phyloP scores from a whole-genome alignment of 2,329 filamentous ascomycete species.

The Pseudocercospora crystallina region DNA sequence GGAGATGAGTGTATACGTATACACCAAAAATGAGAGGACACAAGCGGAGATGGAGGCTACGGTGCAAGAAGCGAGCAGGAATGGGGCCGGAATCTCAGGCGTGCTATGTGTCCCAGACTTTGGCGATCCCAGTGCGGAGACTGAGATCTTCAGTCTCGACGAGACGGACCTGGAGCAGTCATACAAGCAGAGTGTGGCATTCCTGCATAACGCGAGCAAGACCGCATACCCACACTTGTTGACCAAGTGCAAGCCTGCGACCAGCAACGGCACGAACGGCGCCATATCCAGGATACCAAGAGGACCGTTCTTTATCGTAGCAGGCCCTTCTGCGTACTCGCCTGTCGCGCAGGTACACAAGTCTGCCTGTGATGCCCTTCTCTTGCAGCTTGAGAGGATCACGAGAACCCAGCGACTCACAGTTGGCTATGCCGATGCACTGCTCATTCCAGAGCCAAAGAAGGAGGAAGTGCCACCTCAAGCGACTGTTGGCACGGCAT shows the following conservation, averaged over 20 bases:
- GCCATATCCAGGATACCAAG: constrained; percentile 7
- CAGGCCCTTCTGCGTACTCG: constrained; percentile 8
- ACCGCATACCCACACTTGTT: constrained; percentile 11
- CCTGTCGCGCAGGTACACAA: constrained; percentile 17
- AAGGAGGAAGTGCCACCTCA: constrained; percentile 8
- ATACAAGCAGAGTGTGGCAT: constrained; percentile 28
- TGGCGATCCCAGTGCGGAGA: constrained; percentile 1
- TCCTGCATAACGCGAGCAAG: constrained; percentile 25
- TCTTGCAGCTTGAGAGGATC: constrained; percentile 19
- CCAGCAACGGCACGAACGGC: constrained; percentile 1
- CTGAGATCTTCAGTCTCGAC: constrained; percentile 26
- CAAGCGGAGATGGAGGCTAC: constrained; percentile 19
- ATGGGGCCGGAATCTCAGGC: constrained; percentile 20
- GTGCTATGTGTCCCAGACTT: constrained; percentile 29
- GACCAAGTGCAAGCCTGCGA: constrained; percentile 3
- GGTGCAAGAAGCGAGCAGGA: constrained; percentile 17
- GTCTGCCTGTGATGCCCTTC: constrained; percentile 16
- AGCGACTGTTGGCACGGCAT: background rate
- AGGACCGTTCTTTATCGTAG: constrained; percentile 24
- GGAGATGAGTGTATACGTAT: constrained; percentile 27
- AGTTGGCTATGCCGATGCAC: constrained; percentile 21
- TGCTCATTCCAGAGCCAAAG: constrained; percentile 23
- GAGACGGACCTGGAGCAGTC: constrained; percentile 19
- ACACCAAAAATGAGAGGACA: constrained; percentile 20
- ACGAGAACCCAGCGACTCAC: constrained; percentile 16